Conservation (phyloP, 176 grass and related monocot genomes). For the Oryza officinalis region DNA sequence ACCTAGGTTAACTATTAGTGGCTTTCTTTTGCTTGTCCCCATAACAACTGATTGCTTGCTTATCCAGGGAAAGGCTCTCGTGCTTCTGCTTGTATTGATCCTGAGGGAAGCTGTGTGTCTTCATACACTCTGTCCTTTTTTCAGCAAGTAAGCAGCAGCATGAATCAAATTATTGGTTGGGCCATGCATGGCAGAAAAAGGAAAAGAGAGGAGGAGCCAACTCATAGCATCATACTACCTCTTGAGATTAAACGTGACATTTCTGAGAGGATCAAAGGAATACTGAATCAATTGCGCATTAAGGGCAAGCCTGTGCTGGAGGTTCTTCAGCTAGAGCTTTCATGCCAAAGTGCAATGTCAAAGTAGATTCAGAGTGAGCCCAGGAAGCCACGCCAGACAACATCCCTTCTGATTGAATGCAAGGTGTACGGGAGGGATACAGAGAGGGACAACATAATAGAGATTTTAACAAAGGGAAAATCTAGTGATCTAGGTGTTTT, state of each 20-base stretch:
- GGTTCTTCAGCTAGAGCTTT: neutral
- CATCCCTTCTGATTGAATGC: neutral
- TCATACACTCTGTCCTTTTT: too few species aligned
- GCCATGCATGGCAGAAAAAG: neutral
- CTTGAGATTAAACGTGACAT: neutral
- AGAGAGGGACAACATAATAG: conserved; percentile 30
- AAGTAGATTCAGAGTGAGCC: too few species aligned
- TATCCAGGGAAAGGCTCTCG: neutral
- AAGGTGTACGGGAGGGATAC: conserved; percentile 33
- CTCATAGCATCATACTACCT: neutral
- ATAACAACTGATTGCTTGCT: neutral
- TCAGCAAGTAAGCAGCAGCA: neutral
- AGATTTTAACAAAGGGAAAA: neutral
- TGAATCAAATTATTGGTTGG: neutral
- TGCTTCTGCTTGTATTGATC: neutral
- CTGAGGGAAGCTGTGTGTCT: neutral
- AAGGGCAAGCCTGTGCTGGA: conserved; percentile 19
- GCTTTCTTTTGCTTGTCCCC: neutral
- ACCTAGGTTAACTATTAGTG: too few species aligned
- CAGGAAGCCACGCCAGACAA: too few species aligned
- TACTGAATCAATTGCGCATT: neutral
- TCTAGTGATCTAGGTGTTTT: conserved; percentile 26
- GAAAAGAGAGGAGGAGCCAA: neutral
- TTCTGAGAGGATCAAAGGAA: conserved; percentile 34
- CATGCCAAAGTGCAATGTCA: too few species aligned